Evolutionary conservation across 768 basidiomycete genomes (phyloP).

Genomic region (Gymnopilus dilepis): DNA sequence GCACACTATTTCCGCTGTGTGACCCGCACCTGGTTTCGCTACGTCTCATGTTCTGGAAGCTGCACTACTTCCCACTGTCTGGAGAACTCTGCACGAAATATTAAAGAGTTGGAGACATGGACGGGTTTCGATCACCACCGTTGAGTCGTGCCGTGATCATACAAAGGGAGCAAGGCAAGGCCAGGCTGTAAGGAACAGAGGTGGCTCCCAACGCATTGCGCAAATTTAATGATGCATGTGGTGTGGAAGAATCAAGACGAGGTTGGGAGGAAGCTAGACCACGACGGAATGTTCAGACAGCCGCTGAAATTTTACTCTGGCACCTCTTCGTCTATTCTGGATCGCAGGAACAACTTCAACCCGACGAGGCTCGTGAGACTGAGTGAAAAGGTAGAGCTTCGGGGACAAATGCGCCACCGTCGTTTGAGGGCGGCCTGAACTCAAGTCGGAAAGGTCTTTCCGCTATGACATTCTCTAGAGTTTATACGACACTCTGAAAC

Average conservation of each 20-base stretch:
- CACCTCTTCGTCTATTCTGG: neutral
- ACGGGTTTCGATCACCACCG: neutral
- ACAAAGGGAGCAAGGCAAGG: neutral
- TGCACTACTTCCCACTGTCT: constrained; percentile 1
- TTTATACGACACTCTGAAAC: neutral
- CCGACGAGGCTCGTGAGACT: constrained; percentile 6
- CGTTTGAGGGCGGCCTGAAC: neutral
- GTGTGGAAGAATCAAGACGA: neutral
- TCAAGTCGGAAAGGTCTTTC: neutral
- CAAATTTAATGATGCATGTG: neutral
- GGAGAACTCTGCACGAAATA: neutral
- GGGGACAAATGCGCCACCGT: neutral
- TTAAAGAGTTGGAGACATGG: constrained; percentile 1
- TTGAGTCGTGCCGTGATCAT: neutral
- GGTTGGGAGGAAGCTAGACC: neutral
- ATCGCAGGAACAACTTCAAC: neutral
- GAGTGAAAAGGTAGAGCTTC: neutral
- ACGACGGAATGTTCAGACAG: neutral
- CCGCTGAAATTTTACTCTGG: constrained; percentile 1
- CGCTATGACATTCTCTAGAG: neutral
- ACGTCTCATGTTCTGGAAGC: constrained; percentile 11
- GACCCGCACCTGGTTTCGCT: constrained; percentile 12
- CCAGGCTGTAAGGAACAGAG: neutral
- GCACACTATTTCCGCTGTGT: constrained; percentile 11
- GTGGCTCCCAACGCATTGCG: neutral